Evolutionary conservation across 371 early-diverging fungal species (phyloP), one percentile per base, ranked within the genome.

Genomic region (Mucor irregularis): DNA sequence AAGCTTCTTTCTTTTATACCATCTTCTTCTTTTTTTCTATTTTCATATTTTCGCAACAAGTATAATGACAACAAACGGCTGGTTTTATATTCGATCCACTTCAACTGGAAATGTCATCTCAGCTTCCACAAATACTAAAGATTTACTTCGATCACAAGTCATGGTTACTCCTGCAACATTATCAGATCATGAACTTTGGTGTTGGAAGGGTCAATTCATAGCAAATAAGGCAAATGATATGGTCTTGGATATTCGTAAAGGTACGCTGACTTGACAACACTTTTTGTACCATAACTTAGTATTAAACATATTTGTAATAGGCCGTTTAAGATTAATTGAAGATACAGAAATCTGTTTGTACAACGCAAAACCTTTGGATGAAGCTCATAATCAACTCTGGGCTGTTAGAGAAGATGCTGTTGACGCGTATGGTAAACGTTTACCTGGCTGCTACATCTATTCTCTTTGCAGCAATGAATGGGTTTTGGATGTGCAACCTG

Each of bases 261-360:
- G 78, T 70, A 68, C 25, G 33, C 30, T 24, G 5, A 9, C 16
- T 30, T n/a, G 16, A n/a, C n/a, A n/a, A n/a, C n/a, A 22, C 40
- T 4, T 24, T 10, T 43, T n/a, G n/a, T n/a, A n/a, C n/a, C n/a
- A 9, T 14, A 35, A 6, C n/a, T 14, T n/a, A 11, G 13, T 35
- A 35, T 22, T 33, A 14, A 29, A 28, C 19, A 22, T 16, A 28
- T 31, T 44, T 40, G n/a, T 42, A 42, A 42, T 50, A 76, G 76
- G 77, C 39, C 66, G 73, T 8, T 62, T 78, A 29, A 62, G 75
- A 44, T 49, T 78, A 43, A 70, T 78, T 53, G 78, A 78, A 61
- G 78, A 78, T 37, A 78, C 78, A 4, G 75, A 78, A 34, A 71
- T 78, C 17, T 78, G 78, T 44, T 53, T 78, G n/a, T 74, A 66